These are phyloP conservation scores for Colletotrichum caudatum DNA, from an alignment of 2,329 filamentous ascomycete genomes.

Conservation along the genomic window DNA sequence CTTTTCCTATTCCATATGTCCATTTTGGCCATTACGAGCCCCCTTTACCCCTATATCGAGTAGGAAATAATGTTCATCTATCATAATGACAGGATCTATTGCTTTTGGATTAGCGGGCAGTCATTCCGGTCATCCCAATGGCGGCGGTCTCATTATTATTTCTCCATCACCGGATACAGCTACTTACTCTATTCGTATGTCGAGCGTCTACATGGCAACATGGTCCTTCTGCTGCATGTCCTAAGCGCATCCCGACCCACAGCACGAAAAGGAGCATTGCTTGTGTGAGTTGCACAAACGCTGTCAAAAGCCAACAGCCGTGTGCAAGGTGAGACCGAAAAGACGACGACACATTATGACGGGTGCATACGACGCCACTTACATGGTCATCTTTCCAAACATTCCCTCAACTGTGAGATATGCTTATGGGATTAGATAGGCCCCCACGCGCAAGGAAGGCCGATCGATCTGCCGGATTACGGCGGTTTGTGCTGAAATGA, in stretches of 20 bases:
- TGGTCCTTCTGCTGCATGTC: too few species aligned
- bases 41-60: too few species aligned
- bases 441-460: too few species aligned
- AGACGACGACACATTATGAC: neutral
- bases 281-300: too few species aligned
- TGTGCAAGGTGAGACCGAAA: neutral
- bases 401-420: too few species aligned
- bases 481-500: neutral
- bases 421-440: neutral
- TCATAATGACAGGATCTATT: neutral
- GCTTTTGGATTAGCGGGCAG: neutral
- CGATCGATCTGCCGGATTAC: neutral
- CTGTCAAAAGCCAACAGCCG: neutral
- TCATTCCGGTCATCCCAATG: accelerated
- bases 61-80: neutral
- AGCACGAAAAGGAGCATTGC: neutral
- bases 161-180: neutral
- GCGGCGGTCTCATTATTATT: neutral
- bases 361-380: neutral
- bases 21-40: neutral
- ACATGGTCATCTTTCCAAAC: neutral
- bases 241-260: neutral
- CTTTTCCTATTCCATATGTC: neutral
- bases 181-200: too few species aligned
- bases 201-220: neutral